These are phyloP conservation scores for Sporothrix pseudoabietina DNA, from an alignment of 2,329 filamentous ascomycete genomes.

Conservation along the genomic window DNA sequence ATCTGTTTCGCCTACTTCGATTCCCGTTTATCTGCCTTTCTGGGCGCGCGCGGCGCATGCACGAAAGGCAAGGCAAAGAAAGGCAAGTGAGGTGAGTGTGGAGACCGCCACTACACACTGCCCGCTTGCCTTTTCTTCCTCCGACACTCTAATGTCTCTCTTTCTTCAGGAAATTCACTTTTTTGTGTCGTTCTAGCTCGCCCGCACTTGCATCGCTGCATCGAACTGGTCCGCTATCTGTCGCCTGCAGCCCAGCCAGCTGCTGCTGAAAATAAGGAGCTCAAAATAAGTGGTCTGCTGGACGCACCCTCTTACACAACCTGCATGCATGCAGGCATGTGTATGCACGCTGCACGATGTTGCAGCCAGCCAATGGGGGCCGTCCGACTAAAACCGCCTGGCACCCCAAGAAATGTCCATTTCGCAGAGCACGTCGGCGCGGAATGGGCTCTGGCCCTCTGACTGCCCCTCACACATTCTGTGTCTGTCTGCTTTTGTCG, in stretches of 20 bases:
- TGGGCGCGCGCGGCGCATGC: neutral
- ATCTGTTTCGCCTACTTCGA: neutral
- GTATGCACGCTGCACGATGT: constrained; percentile 31
- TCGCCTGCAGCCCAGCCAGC: constrained; percentile 14
- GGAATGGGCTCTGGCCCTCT: neutral
- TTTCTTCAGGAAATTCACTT: neutral
- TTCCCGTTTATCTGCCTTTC: constrained; percentile 13
- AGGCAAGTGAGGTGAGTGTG: neutral
- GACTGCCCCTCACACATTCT: neutral
- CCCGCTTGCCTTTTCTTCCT: neutral
- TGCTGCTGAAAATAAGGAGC: constrained; percentile 31
- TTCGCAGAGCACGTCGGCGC: constrained; percentile 23
- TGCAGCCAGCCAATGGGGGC: constrained; percentile 34
- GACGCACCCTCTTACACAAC: constrained; percentile 30
- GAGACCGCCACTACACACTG: neutral
- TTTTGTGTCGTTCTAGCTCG: neutral
- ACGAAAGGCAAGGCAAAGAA: neutral
- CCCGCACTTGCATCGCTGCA: constrained; percentile 25
- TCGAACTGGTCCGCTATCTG: constrained; percentile 21
- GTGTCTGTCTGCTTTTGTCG: constrained; percentile 6
- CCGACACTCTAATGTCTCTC: neutral
- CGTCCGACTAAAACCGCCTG: constrained; percentile 34
- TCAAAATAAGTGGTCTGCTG: constrained; percentile 30
- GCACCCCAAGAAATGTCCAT: constrained; percentile 30
- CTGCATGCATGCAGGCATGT: constrained; percentile 31